Base-by-base conservation (phyloP, 192 early-diverging fungal genomes). In the Lunasporangiospora selenospora region DNA sequence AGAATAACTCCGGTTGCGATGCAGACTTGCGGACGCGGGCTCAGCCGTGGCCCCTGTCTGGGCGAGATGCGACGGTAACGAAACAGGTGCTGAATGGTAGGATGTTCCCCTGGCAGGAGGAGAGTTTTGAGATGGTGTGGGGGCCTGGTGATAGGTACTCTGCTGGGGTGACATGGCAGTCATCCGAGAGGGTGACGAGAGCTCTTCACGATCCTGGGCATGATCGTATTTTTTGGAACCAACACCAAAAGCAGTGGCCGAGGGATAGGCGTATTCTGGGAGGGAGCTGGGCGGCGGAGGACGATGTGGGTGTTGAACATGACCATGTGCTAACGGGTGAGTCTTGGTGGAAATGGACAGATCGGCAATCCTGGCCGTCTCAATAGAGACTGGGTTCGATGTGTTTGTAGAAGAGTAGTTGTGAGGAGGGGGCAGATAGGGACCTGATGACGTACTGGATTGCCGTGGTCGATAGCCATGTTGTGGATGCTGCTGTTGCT, bases 71-170 rank as follows among this genome's bases (percentile, higher is more conserved):
- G 65, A 67, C 21, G 65, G 51, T 21, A 67, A 33, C 15, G 50
- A 55, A 10, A 66, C 40, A 16, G 65, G 65, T 11, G 65, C 65
- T 15, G 65, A 67, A 30, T 67, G 65, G 32, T 59, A 67, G 5
- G 65, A 18, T 43, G 16, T 6, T 38, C 8, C 37, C 8, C 15
- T 15, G 8, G 37, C 15, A 11, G 5, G 41, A 43, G 21, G 41
- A 43, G 16, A 19, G 6, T 4, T 6, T 43, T 43, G 16, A 4
- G 5, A 18, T 13, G 21, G 5, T 43, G 8, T 38, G 37, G 7
- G 37, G 37, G 37, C 15, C 7, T 38, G 7, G 37, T 13, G 15
- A n/a, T 16, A 18, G 41, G 16, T 19, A 19, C 5, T 19, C 16
- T 18, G 15, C 21, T 6, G 6, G 15, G 7, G 8, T 43, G 16